phyloP scores from a whole-genome alignment of 2,329 filamentous ascomycete genomes.

The Fusarium pseudograminearum region DNA sequence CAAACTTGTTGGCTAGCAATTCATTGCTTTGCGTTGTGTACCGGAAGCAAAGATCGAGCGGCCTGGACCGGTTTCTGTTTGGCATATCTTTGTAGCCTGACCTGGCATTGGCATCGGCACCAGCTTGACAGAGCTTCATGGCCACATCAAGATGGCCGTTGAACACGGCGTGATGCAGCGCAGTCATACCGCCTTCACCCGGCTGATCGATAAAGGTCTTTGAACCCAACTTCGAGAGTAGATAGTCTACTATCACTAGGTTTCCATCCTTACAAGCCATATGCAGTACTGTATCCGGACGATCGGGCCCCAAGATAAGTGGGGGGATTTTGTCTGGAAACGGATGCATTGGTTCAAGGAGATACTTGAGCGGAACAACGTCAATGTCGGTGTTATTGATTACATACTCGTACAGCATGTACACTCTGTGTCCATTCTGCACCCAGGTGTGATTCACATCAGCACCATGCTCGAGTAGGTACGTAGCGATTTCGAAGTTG shows the following conservation, averaged over 20 bases:
- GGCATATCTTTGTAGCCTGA: neutral
- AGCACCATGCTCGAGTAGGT: neutral
- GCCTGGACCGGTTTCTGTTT: neutral
- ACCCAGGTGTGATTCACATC: neutral
- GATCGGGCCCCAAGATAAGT: neutral
- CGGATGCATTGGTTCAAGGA: neutral
- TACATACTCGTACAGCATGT: neutral
- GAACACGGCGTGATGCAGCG: neutral
- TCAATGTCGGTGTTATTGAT: neutral
- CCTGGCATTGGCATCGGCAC: neutral
- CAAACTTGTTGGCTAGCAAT: neutral
- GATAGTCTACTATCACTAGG: neutral
- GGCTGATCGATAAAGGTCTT: neutral
- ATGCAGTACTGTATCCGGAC: neutral
- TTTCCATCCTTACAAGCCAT: neutral
- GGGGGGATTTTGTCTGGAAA: neutral
- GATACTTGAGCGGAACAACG: neutral
- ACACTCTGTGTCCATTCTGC: neutral
- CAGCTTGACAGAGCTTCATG: neutral
- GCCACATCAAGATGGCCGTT: neutral
- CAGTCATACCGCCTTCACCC: neutral
- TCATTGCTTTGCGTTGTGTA: neutral
- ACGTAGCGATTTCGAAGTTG: neutral
- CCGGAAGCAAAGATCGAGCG: neutral
- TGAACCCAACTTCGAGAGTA: neutral